phyloP scores from a whole-genome alignment of 371 early-diverging fungal genomes.

The Rhizopus sp. region DNA sequence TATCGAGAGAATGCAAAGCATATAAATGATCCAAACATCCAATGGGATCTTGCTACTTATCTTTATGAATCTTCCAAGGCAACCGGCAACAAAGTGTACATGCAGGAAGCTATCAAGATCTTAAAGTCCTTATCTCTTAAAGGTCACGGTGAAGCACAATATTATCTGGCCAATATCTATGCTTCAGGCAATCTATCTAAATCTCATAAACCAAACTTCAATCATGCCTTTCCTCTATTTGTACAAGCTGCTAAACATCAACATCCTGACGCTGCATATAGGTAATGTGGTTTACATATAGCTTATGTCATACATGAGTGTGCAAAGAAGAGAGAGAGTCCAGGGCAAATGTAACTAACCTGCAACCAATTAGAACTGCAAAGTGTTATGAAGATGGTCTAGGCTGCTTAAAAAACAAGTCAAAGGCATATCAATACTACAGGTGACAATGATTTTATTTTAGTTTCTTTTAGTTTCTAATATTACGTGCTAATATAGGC shows the following conservation, averaged over 20 bases:
- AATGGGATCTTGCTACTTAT: constrained; percentile 76
- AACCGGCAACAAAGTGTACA: constrained; percentile 45
- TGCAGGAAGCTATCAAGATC: constrained; percentile 62
- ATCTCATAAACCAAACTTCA: constrained; percentile 63
- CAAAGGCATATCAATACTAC: constrained; percentile 70
- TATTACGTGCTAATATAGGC: not conserved
- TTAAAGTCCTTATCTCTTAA: constrained; percentile 55
- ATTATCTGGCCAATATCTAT: constrained; percentile 66
- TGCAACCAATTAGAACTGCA: constrained; percentile 44
- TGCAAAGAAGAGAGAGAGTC: not conserved
- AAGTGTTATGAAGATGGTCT: constrained; percentile 72
- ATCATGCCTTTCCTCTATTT: constrained; percentile 67
- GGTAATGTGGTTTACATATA: constrained; percentile 19
- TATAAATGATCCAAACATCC: constrained; percentile 73
- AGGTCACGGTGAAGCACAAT: constrained; percentile 66
- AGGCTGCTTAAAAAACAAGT: constrained; percentile 59
- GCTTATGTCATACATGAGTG: not conserved
- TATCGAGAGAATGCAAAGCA: constrained; percentile 65
- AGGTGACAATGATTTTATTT: constrained; percentile 36
- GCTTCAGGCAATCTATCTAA: constrained; percentile 54
- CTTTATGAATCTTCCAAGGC: constrained; percentile 58
- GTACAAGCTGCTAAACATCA: constrained; percentile 69
- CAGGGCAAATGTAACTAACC: not conserved
- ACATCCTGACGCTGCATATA: constrained; percentile 67
- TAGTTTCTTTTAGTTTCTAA: not conserved